Conservation (phyloP, 805 yeast species). For the Wickerhamiella parazyma region DNA sequence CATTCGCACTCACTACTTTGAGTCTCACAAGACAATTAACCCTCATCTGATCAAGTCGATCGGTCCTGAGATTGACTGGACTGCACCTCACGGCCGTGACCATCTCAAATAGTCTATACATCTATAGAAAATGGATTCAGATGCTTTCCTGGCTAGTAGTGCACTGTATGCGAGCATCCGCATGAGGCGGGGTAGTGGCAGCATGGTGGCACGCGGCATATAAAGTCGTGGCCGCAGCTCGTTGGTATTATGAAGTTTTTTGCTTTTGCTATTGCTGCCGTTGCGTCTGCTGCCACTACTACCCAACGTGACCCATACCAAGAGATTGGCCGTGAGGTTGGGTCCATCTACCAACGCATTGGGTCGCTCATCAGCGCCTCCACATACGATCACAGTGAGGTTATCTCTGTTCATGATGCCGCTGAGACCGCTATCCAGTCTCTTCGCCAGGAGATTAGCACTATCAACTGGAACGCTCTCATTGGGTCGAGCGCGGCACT, state of each 20-base stretch:
- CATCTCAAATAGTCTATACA: neutral
- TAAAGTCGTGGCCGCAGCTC: too few relatives aligned
- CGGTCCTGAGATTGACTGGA: constrained; percentile 47
- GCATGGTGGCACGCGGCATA: neutral
- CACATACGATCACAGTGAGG: constrained; percentile 9
- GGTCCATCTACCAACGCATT: constrained; percentile 59
- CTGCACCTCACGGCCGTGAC: constrained; percentile 16
- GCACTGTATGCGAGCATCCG: neutral
- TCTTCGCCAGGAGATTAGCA: constrained; percentile 9
- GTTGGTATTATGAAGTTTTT: constrained; percentile 7
- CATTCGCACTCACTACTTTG: constrained; percentile 82
- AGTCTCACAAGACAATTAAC: constrained; percentile 67
- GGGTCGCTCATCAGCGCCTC: constrained; percentile 40
- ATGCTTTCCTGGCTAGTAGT: neutral
- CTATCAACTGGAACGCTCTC: constrained; percentile 14
- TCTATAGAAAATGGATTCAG: neutral
- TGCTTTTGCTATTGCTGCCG: neutral
- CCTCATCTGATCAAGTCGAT: constrained; percentile 74
- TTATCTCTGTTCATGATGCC: constrained; percentile 8
- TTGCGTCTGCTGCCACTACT: constrained; percentile 2
- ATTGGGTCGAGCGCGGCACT: constrained; percentile 15
- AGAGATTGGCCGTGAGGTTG: constrained; percentile 47
- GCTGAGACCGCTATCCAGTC: constrained; percentile 14
- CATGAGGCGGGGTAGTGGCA: too few relatives aligned
- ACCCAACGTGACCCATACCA: constrained; percentile 23